Evolutionary conservation across 2,329 filamentous ascomycete genomes (phyloP), one percentile per base, ranked within the genome.

Genomic region (Xylaria sp.): DNA sequence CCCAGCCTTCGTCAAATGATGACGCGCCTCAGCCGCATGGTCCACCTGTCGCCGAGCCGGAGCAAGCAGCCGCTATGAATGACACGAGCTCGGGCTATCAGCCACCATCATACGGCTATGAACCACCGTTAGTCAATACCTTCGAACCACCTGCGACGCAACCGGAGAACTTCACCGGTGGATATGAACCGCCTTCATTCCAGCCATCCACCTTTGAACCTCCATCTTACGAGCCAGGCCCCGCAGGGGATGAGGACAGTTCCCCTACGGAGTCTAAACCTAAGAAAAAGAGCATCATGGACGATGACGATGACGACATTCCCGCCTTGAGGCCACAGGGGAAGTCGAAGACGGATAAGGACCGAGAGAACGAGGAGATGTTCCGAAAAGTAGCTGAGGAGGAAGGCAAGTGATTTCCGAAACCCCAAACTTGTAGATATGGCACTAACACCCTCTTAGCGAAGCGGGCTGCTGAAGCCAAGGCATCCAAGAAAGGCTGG

Each of bases 311-410:
- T 20, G 86, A 88, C 59, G 84, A 89, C 54, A 80, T 89, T 40
- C 76, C 84, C 26, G 75, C 76, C 6, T 59, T 75, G 40, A 76
- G 70, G 39, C 76, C 82, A 1, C 75, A 77, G 59, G 81, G 78
- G 22, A 88, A 89, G 69, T 81, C 74, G 1, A 86, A 88, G 69
- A 75, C 81, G 38, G 86, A 89, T 11, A 87, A 85, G 65, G 90
- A 95, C 65, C 82, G 84, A 20, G 89, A 91, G 70, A 92, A 92
- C 44, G 88, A 91, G 52, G 92, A 95, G 65, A 86, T 91, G 70
- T 91, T 97, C 78, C 84, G 86, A 50, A 91, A 88, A 71, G 91
- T 90, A 21, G 93, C 91, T 0, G 92, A 89, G 66, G 85, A 87
- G 72, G 86, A 88, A 74, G 83, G 84, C 86, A 72, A 80, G 82